Conservation (phyloP, 768 basidiomycete genomes). For the Boletus patriciae region DNA sequence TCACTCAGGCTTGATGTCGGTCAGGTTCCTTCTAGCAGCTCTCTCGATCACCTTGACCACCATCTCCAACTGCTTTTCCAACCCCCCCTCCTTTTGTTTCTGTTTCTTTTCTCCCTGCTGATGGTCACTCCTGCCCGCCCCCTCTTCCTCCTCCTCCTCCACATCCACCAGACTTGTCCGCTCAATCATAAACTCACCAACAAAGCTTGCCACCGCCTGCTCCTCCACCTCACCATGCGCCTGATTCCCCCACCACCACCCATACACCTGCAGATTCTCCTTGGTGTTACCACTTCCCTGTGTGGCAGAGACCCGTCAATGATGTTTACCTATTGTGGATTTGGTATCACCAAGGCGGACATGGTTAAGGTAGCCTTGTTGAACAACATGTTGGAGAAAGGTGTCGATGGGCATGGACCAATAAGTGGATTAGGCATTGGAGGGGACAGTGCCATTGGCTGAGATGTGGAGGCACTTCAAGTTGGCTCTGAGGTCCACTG, state of each 20-base stretch:
- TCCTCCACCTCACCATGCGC: conserved; percentile 86
- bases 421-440: conserved; percentile 50
- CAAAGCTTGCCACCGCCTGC: conserved; percentile 66
- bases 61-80: conserved; percentile 34
- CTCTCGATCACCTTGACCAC: conserved; percentile 29
- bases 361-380: conserved; percentile 80
- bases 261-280: conserved; percentile 39
- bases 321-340: conserved; percentile 49
- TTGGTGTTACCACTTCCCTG: conserved; percentile 28
- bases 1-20: conserved; percentile 38
- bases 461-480: conserved; percentile 70
- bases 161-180: conserved; percentile 11
- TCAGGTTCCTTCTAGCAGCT: conserved; percentile 54
- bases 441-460: conserved; percentile 46
- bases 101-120: conserved; percentile 20
- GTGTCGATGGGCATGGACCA: conserved; percentile 58
- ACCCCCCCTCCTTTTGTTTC: conserved; percentile 10
- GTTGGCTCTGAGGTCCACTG: conserved; percentile 72
- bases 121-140: background rate
- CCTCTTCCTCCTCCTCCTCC: conserved; percentile 20
- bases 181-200: conserved; percentile 74
- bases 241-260: conserved; percentile 87
- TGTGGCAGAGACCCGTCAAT: conserved; percentile 49
- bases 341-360: conserved; percentile 51
- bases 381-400: conserved; percentile 61